phyloP scores from a whole-genome alignment of 371 early-diverging fungal genomes.

The Dinochytrium kinnereticum region DNA sequence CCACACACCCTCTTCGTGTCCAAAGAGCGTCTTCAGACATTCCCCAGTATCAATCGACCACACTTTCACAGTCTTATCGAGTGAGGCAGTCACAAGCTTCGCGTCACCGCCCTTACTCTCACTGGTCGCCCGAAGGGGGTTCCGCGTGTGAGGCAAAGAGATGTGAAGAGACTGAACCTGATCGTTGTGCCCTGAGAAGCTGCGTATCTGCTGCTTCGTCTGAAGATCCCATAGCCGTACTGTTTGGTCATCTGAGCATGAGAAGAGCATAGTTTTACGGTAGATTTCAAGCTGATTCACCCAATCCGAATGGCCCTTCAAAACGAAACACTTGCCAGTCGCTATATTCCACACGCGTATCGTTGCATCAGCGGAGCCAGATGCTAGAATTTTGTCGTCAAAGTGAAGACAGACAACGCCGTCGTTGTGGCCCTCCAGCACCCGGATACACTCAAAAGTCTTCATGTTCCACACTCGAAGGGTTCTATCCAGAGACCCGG shows the following conservation, averaged over 20 bases:
- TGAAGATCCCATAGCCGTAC: conserved; percentile 81
- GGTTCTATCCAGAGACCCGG: conserved; percentile 87
- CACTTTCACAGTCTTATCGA: conserved; percentile 83
- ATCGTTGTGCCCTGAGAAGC: conserved; percentile 79
- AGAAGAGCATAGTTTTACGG: conserved; percentile 55
- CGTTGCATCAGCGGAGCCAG: conserved; percentile 78
- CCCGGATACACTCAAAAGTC: conserved; percentile 87
- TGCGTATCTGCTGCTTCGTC: conserved; percentile 65
- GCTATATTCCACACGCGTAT: conserved; percentile 92
- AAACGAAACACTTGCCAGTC: conserved; percentile 75
- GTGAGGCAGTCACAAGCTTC: conserved; percentile 80
- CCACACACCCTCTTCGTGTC: conserved; percentile 93
- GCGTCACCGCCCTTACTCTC: conserved; percentile 57
- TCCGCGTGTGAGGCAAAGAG: conserved; percentile 33
- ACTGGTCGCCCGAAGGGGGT: conserved; percentile 19
- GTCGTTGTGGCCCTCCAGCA: conserved; percentile 77
- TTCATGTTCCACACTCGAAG: conserved; percentile 85
- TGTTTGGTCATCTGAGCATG: conserved; percentile 81
- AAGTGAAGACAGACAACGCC: conserved; percentile 89
- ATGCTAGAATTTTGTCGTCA: conserved; percentile 66
- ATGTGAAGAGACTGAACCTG: conserved; percentile 72
- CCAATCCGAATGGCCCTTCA: conserved; percentile 85
- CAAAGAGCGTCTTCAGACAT: conserved; percentile 84
- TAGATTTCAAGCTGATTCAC: conserved; percentile 86
- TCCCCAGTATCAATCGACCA: conserved; percentile 76